These are phyloP conservation scores for Malus orientalis DNA, from an alignment of 306 rosid species.

Conservation along the genomic window DNA sequence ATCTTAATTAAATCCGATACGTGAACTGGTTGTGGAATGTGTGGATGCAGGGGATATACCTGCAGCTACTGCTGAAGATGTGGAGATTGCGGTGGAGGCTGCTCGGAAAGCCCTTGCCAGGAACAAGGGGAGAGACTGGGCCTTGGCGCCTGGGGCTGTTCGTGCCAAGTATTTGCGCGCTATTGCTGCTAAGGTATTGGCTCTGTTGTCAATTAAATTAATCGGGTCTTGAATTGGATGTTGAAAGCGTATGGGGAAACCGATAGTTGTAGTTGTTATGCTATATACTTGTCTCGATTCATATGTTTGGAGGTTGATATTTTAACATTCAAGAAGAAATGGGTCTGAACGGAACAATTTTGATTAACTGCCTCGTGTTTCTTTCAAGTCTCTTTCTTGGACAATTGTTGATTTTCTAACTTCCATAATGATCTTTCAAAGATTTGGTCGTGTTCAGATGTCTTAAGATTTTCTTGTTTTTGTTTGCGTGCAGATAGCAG, in stretches of 20 bases:
- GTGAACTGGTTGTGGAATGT: slow-evolving; percentile 10
- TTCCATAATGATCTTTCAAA: not conserved
- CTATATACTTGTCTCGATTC: not conserved
- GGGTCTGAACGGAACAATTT: not conserved
- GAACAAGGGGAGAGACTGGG: slow-evolving; percentile 76
- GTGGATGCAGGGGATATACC: slow-evolving; percentile 59
- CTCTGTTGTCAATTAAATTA: not conserved
- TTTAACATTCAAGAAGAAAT: not conserved
- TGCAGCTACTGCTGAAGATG: slow-evolving; percentile 90
- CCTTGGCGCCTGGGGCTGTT: slow-evolving; percentile 63
- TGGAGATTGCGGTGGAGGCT: slow-evolving; percentile 73
- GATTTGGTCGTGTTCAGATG: not conserved
- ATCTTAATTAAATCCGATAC: not conserved
- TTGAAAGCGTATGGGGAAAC: not conserved
- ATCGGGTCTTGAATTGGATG: not conserved
- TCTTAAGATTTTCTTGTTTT: not conserved
- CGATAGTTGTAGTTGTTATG: not conserved
- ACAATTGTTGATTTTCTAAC: not conserved
- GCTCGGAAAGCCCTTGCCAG: slow-evolving; percentile 63
- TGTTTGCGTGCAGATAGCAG: slow-evolving; percentile 42
- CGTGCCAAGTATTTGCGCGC: slow-evolving; percentile 92
- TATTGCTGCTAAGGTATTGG: slow-evolving; percentile 70
- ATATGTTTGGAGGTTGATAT: not conserved
- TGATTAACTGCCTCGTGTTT: not conserved
- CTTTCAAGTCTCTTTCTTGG: not conserved